These are phyloP conservation scores for Cercis canadensis DNA, from an alignment of 306 rosid genomes.

Conservation along the genomic window DNA sequence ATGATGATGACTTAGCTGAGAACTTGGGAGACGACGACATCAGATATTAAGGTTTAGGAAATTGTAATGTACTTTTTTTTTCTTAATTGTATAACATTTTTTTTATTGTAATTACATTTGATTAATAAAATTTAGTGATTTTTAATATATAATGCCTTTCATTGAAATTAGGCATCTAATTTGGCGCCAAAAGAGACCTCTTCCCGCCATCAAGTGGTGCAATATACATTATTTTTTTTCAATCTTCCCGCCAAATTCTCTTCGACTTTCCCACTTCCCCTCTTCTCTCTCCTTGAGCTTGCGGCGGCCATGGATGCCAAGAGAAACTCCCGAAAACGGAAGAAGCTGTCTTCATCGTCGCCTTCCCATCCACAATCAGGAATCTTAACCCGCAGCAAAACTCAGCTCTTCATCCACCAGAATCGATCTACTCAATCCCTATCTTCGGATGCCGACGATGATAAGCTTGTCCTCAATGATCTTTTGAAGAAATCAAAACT, in stretches of 20 bases:
- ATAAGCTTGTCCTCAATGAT: not conserved
- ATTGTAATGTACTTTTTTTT: too few relatives aligned
- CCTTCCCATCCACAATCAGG: not conserved
- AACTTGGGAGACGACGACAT: too few relatives aligned
- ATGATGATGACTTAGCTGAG: too few relatives aligned
- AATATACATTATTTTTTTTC: not conserved
- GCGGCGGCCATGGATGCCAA: constrained; percentile 49
- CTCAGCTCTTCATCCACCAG: constrained; percentile 33
- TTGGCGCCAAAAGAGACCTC: too few relatives aligned
- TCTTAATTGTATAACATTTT: too few relatives aligned
- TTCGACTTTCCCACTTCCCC: not conserved
- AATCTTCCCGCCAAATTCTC: constrained; percentile 20
- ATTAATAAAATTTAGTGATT: too few relatives aligned
- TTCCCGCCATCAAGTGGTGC: not conserved
- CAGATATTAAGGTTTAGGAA: too few relatives aligned
- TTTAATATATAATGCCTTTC: too few relatives aligned
- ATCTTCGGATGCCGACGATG: constrained; percentile 4
- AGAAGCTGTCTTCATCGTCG: constrained; percentile 4
- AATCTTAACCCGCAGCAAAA: constrained; percentile 39
- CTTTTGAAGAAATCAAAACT: constrained; percentile 32
- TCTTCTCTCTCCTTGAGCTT: constrained; percentile 7
- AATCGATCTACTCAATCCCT: constrained; percentile 39
- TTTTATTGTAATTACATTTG: too few relatives aligned
- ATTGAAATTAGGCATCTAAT: too few relatives aligned
- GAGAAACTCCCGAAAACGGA: constrained; percentile 38